Evolutionary conservation across 78 protist genomes (phyloP).

Genomic region (Trichosphaerium sp.): DNA sequence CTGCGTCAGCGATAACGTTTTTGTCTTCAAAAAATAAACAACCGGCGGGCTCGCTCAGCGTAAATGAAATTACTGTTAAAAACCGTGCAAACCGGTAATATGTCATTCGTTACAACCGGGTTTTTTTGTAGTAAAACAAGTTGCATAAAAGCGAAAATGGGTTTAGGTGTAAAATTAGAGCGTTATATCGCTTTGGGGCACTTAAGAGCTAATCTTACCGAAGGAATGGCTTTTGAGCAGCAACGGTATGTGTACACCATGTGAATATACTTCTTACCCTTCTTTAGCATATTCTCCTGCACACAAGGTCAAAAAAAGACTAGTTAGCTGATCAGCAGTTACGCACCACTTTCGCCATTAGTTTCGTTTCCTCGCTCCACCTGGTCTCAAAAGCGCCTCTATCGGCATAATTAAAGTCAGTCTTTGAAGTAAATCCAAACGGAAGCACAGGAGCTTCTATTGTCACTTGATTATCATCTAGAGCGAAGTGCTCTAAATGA

Average conservation of each 20-base stretch:
- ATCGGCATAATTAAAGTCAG: slow-evolving; percentile 23
- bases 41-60: background rate
- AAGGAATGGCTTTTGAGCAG: slow-evolving; percentile 32
- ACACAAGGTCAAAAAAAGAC: background rate
- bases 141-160: too few species aligned
- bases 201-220: too few species aligned
- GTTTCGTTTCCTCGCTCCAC: slow-evolving; percentile 38
- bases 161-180: too few species aligned
- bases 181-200: too few species aligned
- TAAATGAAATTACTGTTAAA: background rate
- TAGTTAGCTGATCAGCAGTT: background rate
- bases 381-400: slow-evolving; percentile 45
- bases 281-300: slow-evolving; percentile 7
- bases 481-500: too few species aligned
- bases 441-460: too few species aligned
- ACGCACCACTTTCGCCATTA: slow-evolving; percentile 32
- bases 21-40: too few species aligned
- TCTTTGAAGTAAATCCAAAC: too few species aligned
- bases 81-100: background rate
- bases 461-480: too few species aligned
- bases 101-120: background rate
- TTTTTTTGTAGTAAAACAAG: too few species aligned
- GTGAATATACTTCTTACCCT: slow-evolving; percentile 23
- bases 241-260: slow-evolving; percentile 63
- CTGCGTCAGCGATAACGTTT: too few species aligned